Evolutionary conservation across 495 filamentous ascomycete genomes (phyloP), one percentile per base, ranked within the genome.

Genomic region (Aspergillus panamensis): DNA sequence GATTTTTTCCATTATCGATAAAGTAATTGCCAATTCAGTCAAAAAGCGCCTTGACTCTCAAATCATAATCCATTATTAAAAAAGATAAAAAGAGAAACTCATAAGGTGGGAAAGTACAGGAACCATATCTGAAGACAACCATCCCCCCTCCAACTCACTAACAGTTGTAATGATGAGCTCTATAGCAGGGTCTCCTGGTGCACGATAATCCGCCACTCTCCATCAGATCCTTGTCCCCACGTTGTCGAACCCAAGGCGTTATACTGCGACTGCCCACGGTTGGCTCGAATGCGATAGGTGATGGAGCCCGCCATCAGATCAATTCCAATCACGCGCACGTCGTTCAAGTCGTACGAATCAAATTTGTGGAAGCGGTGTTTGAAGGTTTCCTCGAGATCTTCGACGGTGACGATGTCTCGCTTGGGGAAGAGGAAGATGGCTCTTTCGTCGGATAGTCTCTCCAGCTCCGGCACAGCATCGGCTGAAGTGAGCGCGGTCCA

Each of bases 401-500:
- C 65, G 0, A 77, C 61, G 2, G 69, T 72, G 12, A 77, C 33
- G 42, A 77, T 68, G 3, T 65, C 61, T 42, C 62, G 71, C 52
- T 75, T 68, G 1, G 75, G 74, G 53, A 77, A 78, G 25, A 78
- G 55, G 9, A 76, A 48, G 60, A 69, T 71, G 48, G 67, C 73
- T 48, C 73, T 66, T 0, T 63, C 55, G 52, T 73, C 69, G 59
- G 66, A 72, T 13, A 78, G 62, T 44, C 73, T 74, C 45, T 70
- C 62, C 21, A 78, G 60, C 13, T 73, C 72, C 3, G 74, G 69
- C 13, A 62, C 74, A 0, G 75, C 74, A 51, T 75, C 72, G 17
- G 74, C 74, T 0, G 74, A 77, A 6, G 74, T 77, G 8, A 78
- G 64, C 2, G 74, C 72, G 1, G 74, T 75, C 76, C 76, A 79